Evolutionary conservation across 169 alveolate genomes (phyloP), one percentile per base, ranked within the genome.

Genomic region (Eimeria sp.): DNA sequence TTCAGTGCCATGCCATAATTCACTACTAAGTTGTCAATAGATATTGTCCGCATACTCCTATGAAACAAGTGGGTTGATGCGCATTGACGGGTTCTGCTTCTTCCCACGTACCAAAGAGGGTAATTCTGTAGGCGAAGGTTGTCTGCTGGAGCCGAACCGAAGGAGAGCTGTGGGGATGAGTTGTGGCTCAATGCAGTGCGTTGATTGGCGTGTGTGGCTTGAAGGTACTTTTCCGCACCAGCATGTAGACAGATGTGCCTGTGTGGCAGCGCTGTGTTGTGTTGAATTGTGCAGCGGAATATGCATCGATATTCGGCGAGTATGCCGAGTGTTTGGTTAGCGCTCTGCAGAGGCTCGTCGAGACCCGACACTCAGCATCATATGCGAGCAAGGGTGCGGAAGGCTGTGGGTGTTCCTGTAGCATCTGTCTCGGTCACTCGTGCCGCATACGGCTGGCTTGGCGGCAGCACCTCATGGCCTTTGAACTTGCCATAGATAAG

Each of bases 401-500:
- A 58, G 62, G 93, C 66, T 87, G 93, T 46, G 93, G 93, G 66
- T 87, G 93, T 52, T 49, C 60, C 82, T 87, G 93, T 46, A 64
- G 80, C 80, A 64, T 87, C 8, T 87, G 93, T 13, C 62, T 23
- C 6, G 93, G 93, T 30, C 82, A 62, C 82, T 82, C 82, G n/a
- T 87, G 83, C 93, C 93, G 93, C 14, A 52, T 87, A 40, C 78
- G 93, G 18, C 30, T 87, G 37, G 93, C 93, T 3, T 87, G 93
- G 93, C 78, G 93, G 72, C 93, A 58, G 52, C 78, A 60, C 13
- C 66, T 87, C 30, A 87, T 87, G 93, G 93, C 93, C n/a, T 87
- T 87, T 33, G 93, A 87, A 43, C 82, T 87, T 33, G 82, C 82
- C 6, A 54, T 87, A 33, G 93, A 87, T 18, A 87, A 87, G 23